Percentiles rank a stretch among this genome's conserved stretches.
phyloP scores from a whole-genome alignment of 805 yeast species.

The Ogataea paraovalis region DNA sequence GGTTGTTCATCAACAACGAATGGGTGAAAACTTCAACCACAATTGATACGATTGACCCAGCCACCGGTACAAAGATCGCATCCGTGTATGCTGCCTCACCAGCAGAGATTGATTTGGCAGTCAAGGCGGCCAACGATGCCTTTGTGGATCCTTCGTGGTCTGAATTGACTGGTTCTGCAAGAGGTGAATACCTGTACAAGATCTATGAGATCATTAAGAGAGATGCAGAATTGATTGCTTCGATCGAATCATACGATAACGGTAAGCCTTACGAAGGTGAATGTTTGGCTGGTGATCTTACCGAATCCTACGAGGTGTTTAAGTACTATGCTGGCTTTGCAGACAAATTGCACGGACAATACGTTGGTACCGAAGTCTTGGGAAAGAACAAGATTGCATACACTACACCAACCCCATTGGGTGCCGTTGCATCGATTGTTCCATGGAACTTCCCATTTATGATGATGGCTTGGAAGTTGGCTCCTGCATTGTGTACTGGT shows the following conservation, averaged over 20 bases:
- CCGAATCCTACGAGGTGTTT: constrained; percentile 37
- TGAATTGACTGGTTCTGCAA: constrained; percentile 42
- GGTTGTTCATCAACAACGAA: constrained; percentile 58
- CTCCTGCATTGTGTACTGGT: constrained; percentile 76
- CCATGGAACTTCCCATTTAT: constrained; percentile 85
- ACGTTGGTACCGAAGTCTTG: constrained; percentile 36
- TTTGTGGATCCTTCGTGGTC: constrained; percentile 47
- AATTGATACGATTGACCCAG: constrained; percentile 27
- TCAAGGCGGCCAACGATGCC: constrained; percentile 60
- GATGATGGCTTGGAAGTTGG: constrained; percentile 78
- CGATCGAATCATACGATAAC: constrained; percentile 53
- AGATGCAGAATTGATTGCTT: constrained; percentile 46
- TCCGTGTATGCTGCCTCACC: constrained; percentile 54
- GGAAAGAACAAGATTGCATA: constrained; percentile 44
- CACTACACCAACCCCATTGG: constrained; percentile 56
- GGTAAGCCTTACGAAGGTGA: constrained; percentile 53
- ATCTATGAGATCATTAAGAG: constrained; percentile 48
- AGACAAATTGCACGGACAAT: constrained; percentile 67
- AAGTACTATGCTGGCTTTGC: constrained; percentile 76
- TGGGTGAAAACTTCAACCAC: constrained; percentile 31
- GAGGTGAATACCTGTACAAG: constrained; percentile 51
- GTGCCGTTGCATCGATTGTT: constrained; percentile 79
- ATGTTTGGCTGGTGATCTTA: constrained; percentile 36
- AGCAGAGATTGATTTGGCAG: constrained; percentile 64
- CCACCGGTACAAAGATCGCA: constrained; percentile 57